These are phyloP conservation scores for Exobasidium rhododendri DNA, from an alignment of 1,284 basidiomycete species.

Conservation along the genomic window DNA sequence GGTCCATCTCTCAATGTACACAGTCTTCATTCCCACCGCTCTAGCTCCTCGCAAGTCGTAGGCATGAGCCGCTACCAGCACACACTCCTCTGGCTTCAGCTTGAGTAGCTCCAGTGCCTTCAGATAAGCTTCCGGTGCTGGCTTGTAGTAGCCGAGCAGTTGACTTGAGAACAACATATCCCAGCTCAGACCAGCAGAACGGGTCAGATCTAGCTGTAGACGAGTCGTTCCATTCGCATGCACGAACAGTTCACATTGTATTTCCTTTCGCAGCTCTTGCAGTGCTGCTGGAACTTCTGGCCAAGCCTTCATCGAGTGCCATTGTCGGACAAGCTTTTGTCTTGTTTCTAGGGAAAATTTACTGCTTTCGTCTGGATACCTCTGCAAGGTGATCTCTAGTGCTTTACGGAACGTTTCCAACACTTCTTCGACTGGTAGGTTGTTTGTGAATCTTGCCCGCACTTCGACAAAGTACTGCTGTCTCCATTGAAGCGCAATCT, in stretches of 20 bases:
- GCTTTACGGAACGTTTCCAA: constrained; percentile 10
- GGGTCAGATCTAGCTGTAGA: neutral
- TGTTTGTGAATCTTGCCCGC: constrained; percentile 8
- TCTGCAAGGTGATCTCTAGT: constrained; percentile 11
- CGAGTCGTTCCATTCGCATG: neutral
- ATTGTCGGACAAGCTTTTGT: neutral
- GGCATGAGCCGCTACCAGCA: neutral
- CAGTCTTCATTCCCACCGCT: neutral
- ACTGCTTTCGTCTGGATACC: constrained; percentile 2
- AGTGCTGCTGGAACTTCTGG: neutral
- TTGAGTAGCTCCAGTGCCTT: neutral
- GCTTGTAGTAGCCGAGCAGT: neutral
- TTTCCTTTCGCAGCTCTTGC: neutral
- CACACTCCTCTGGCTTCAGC: neutral
- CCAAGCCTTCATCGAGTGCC: neutral
- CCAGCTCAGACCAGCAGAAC: neutral
- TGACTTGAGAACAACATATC: neutral
- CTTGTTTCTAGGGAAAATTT: constrained; percentile 5
- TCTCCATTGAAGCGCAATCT: too few species aligned
- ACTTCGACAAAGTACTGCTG: too few species aligned
- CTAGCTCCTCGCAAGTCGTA: neutral
- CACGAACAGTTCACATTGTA: neutral
- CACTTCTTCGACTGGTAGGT: constrained; percentile 10
- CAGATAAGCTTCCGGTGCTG: neutral
- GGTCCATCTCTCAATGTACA: neutral